Evolutionary conservation across 495 filamentous ascomycete genomes (phyloP).

Genomic region (Xylaria curta): DNA sequence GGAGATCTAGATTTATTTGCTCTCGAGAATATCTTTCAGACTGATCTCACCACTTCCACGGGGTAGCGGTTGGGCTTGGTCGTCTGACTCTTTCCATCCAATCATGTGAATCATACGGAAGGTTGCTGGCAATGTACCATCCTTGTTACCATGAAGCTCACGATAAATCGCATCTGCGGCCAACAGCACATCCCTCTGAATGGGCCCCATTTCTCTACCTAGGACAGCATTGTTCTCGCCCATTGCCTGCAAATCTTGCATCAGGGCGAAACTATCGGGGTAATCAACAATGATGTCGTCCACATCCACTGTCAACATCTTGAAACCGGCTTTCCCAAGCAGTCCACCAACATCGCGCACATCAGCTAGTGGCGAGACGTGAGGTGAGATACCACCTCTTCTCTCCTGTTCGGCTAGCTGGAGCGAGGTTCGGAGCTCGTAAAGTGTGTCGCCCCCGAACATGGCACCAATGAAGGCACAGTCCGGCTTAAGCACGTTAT

Average conservation of each 20-base stretch:
- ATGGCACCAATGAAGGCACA: slow-evolving; percentile 92
- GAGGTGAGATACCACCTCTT: slow-evolving; percentile 83
- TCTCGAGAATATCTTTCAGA: slow-evolving; percentile 79
- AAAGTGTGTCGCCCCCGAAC: slow-evolving; percentile 93
- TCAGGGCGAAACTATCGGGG: slow-evolving; percentile 88
- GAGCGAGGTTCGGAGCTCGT: slow-evolving; percentile 90
- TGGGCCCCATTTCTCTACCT: slow-evolving; percentile 74
- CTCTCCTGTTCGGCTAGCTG: slow-evolving; percentile 92
- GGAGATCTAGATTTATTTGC: slow-evolving; percentile 34
- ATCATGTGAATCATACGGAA: slow-evolving; percentile 96
- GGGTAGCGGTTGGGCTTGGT: slow-evolving; percentile 77
- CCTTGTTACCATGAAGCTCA: slow-evolving; percentile 74
- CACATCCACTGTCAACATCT: slow-evolving; percentile 94
- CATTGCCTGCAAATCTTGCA: slow-evolving; percentile 94
- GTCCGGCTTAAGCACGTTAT: slow-evolving; percentile 86
- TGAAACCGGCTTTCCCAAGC: slow-evolving; percentile 86
- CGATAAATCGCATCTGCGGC: slow-evolving; percentile 91
- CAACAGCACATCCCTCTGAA: slow-evolving; percentile 82
- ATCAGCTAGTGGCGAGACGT: slow-evolving; percentile 89
- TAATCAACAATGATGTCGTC: slow-evolving; percentile 97
- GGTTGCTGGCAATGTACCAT: slow-evolving; percentile 82
- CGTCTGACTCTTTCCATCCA: slow-evolving; percentile 88
- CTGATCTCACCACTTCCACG: slow-evolving; percentile 84
- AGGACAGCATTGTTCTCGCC: slow-evolving; percentile 88
- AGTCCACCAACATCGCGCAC: slow-evolving; percentile 90